phyloP scores from a whole-genome alignment of 1,139 yeast genomes.

The Sporopachydermia cereana region DNA sequence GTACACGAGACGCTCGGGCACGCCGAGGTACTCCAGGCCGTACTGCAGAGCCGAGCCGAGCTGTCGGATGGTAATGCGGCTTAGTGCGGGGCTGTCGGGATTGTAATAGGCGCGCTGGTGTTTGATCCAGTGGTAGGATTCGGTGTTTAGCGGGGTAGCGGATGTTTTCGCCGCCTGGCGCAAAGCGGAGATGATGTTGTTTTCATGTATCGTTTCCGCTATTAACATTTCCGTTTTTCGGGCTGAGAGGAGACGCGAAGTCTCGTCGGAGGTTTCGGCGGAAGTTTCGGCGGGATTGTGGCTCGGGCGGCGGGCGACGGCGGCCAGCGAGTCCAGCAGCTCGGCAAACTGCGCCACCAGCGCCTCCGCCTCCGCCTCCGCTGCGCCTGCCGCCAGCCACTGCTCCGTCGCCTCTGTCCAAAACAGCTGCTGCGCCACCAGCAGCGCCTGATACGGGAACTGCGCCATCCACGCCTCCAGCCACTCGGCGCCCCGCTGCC shows the following conservation, averaged over 20 bases:
- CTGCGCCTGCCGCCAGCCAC: constrained; percentile 8
- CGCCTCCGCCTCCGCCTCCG: constrained; percentile 18
- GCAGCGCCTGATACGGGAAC: constrained; percentile 47
- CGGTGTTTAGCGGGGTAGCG: background rate
- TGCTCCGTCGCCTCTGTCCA: constrained; percentile 40
- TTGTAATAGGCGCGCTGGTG: background rate
- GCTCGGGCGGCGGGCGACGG: background rate
- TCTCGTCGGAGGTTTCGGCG: background rate
- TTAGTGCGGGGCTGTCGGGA: background rate
- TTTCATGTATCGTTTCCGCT: constrained; percentile 57
- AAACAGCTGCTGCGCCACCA: constrained; percentile 45
- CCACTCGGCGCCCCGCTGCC: constrained; percentile 9
- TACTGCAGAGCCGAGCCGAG: constrained; percentile 43
- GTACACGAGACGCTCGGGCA: constrained; percentile 60
- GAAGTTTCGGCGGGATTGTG: background rate
- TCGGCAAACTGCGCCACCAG: constrained; percentile 11
- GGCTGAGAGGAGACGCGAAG: background rate
- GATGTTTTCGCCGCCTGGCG: background rate
- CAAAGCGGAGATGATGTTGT: constrained; percentile 29
- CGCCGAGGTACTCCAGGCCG: constrained; percentile 79
- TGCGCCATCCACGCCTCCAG: constrained; percentile 24
- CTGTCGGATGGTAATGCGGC: constrained; percentile 39
- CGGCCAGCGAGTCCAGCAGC: background rate
- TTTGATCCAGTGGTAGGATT: background rate
- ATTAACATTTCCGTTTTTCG: constrained; percentile 46